Percentiles rank a stretch among this genome's conserved stretches.
Conservation (phyloP, 192 early-diverging fungal species). For the Coemansia asiatica region DNA sequence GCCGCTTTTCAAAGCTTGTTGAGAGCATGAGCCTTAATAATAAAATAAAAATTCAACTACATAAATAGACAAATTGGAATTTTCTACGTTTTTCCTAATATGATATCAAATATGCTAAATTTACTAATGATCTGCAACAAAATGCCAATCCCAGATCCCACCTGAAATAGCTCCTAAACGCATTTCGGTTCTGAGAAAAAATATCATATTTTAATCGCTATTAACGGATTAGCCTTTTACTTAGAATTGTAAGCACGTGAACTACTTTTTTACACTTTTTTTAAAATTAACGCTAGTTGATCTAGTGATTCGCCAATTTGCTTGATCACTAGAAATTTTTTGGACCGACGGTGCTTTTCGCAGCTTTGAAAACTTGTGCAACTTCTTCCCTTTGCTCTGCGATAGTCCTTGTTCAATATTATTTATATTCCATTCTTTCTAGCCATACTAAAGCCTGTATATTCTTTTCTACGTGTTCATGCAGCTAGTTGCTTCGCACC, state of each 20-base stretch:
- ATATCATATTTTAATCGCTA: no score
- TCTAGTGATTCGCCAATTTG: conserved; percentile 8
- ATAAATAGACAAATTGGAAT: no score
- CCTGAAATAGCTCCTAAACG: no score
- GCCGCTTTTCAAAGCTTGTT: not conserved
- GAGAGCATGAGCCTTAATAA: conserved; percentile 1
- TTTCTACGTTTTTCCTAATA: not conserved
- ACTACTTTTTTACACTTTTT: not conserved
- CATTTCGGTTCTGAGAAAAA: no score
- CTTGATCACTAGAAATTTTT: conserved; percentile 11
- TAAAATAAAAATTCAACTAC: no score
- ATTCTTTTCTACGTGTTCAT: not conserved
- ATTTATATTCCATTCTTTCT: not conserved
- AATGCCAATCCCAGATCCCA: no score
- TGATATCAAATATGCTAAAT: no score
- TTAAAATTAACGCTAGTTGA: not conserved
- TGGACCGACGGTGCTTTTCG: not conserved
- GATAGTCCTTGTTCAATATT: not conserved
- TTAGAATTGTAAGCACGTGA: not conserved
- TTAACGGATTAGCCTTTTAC: no score
- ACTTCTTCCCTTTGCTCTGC: not conserved
- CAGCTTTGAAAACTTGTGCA: not conserved
- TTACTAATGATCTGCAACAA: no score
- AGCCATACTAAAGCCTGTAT: conserved; percentile 2
- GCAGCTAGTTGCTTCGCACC: no score